phyloP scores from a whole-genome alignment of 306 rosid species.

The Cyclanthera cordifolia region DNA sequence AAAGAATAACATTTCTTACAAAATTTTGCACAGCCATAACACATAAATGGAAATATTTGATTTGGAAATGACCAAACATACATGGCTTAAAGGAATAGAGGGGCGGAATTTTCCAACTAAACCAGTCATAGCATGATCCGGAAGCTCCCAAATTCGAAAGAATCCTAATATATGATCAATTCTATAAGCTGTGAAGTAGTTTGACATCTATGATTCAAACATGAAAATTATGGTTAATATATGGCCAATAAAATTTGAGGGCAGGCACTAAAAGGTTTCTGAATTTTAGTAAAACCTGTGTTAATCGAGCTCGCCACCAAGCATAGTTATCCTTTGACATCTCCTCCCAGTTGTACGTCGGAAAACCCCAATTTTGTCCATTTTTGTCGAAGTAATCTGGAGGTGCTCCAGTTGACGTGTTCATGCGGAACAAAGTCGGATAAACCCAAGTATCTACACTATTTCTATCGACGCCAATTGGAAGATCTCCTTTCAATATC shows the following conservation, averaged over 20 bases:
- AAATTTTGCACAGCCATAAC: neutral
- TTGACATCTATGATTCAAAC: constrained; percentile 69
- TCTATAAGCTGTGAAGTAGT: constrained; percentile 91
- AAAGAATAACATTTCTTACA: neutral
- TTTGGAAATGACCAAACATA: constrained; percentile 17
- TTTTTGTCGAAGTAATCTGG: constrained; percentile 98
- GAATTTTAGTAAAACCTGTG: constrained; percentile 49
- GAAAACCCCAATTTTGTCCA: constrained; percentile 99
- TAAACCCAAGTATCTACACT: constrained; percentile 97
- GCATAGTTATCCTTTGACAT: constrained; percentile 90
- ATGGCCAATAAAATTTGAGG: constrained; percentile 6
- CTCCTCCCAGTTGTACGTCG: constrained; percentile 98
- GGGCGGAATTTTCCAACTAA: constrained; percentile 90
- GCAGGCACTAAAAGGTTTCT: constrained; percentile 9
- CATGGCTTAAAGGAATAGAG: constrained; percentile 90
- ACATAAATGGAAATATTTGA: neutral
- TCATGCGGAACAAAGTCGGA: constrained; percentile 86
- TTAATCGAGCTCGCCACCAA: constrained; percentile 92
- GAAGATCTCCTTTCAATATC: constrained; percentile 90
- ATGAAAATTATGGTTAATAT: constrained; percentile 19
- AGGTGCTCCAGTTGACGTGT: constrained; percentile 94
- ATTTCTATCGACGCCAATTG: constrained; percentile 89
- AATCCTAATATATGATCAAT: constrained; percentile 95
- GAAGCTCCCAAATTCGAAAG: constrained; percentile 97
- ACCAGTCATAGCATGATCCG: constrained; percentile 83